Base-by-base conservation (phyloP, 495 filamentous ascomycete species). In the Pseudevernia furfuracea region DNA sequence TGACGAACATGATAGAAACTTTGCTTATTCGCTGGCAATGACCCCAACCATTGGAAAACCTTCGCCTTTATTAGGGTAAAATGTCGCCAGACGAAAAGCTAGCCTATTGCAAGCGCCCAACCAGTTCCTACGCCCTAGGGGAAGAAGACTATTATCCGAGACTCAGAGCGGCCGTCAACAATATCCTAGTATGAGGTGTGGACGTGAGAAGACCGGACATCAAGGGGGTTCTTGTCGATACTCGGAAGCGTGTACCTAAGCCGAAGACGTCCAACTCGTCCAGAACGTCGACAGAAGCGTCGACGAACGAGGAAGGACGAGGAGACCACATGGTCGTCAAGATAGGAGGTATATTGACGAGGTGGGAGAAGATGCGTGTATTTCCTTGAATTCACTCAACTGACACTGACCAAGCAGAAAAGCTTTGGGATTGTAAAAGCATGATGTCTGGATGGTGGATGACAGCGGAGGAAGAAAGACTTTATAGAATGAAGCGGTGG, bases 1-100 rank as follows among this genome's bases (percentile, higher is more conserved):
- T 15, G n/a, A 9, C 21, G 30, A 64, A n/a, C n/a, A n/a, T 30
- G 39, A 32, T 14, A 38, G 34, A 4, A 48, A 28, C 17, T 30
- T 65, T 34, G 56, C 28, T 15, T 52, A 60, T 10, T 52, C 62
- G 9, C 12, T 60, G 21, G 57, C 39, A 0, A 34, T 65, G 30
- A 10, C 12, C 3, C 39, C 56, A 15, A 41, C 8, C 38, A 41
- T 14, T 2, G 38, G 10, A 41, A n/a, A n/a, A n/a, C n/a, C n/a
- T n/a, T n/a, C n/a, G n/a, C n/a, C n/a, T n/a, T n/a, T n/a, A n/a
- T n/a, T n/a, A n/a, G n/a, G n/a, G n/a, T n/a, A n/a, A n/a, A n/a
- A n/a, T n/a, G n/a, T 41, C 38, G 38, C 38, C 38, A 10, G 38
- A 41, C 38, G 14, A 14, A 2, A 15, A 41, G 14, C 38, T 10